phyloP scores from a whole-genome alignment of 805 yeast species.

The Candida xiaguanensis region DNA sequence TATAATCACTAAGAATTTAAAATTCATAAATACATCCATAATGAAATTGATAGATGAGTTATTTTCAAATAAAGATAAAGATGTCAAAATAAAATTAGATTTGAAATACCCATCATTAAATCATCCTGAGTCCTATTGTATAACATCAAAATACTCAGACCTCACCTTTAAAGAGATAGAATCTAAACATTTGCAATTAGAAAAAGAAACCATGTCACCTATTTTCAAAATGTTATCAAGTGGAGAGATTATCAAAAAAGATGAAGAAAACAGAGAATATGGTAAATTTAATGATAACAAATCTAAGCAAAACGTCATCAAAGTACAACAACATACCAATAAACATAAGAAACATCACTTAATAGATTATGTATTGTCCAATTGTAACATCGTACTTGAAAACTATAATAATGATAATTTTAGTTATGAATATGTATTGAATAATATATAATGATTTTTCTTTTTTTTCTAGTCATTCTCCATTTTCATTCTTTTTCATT shows the following conservation, averaged over 20 bases:
- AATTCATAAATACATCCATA: slow-evolving; percentile 23
- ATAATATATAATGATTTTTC: background rate
- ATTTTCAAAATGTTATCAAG: background rate
- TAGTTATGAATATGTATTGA: slow-evolving; percentile 2
- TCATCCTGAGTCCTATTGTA: slow-evolving; percentile 19
- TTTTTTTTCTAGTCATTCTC: background rate
- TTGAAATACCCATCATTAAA: slow-evolving; percentile 29
- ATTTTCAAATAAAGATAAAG: background rate
- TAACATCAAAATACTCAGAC: slow-evolving; percentile 11
- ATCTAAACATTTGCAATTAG: background rate
- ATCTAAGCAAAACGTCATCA: background rate
- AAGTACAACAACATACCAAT: background rate
- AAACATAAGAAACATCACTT: background rate
- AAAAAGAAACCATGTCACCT: background rate
- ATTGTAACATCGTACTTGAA: slow-evolving; percentile 4
- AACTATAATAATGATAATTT: background rate
- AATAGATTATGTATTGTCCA: background rate
- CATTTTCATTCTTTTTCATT: background rate
- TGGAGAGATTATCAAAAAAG: background rate
- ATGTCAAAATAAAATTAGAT: slow-evolving; percentile 11
- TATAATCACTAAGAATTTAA: slow-evolving; percentile 18
- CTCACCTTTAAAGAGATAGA: slow-evolving; percentile 2
- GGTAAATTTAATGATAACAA: slow-evolving; percentile 1
- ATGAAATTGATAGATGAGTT: slow-evolving; percentile 15
- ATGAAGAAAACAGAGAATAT: background rate